Evolutionary conservation across 2,329 filamentous ascomycete genomes (phyloP), one percentile per base, ranked within the genome.

Genomic region (Hypoxylon sp.): DNA sequence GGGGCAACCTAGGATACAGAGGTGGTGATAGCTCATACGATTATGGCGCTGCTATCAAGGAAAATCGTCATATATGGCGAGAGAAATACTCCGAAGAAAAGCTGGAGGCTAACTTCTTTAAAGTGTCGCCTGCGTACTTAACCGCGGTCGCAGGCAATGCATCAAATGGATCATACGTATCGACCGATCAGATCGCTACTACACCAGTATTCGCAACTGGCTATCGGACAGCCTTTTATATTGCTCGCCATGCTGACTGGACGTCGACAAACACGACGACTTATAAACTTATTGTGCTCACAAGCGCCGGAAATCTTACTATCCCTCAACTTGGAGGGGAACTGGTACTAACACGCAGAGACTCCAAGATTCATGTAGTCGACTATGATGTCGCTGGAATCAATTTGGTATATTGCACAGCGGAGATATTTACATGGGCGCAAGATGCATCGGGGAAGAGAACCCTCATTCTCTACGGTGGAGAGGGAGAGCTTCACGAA

Each of bases 61-160:
- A 96, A 75, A 89, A 92, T 46, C 86, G 92, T 25, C 86, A 86
- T 1, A 82, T 95, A 2, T 81, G 85, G 30, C 86, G 92, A 1
- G 91, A 94, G 76, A 95, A 95, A 77, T 95, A 94, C 77, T 90
- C 89, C 46, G 92, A 96, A 77, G 83, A 92, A 27, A 96, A 95
- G 75, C 85, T 95, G 0, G 82, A 93, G 69, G 91, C 88, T 27
- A 91, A 93, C 72, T 95, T 95, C 78, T 79, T 93, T 58, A 90
- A 90, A 72, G 91, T 89, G 0, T 92, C 91, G 0, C 90, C 91
- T 0, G 88, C 86, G 0, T 95, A 93, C 73, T 80, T 94, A 17
- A 86, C 86, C 2, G 86, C 89, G 0, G 83, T 81, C 0, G 86
- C 89, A 1, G 85, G 85, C 25, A 66, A 71, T 30, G 37, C 68